Evolutionary conservation across 2,329 filamentous ascomycete species (phyloP), one percentile per base, ranked within the genome.

Genomic region (Chrysosporium keratinophilum): DNA sequence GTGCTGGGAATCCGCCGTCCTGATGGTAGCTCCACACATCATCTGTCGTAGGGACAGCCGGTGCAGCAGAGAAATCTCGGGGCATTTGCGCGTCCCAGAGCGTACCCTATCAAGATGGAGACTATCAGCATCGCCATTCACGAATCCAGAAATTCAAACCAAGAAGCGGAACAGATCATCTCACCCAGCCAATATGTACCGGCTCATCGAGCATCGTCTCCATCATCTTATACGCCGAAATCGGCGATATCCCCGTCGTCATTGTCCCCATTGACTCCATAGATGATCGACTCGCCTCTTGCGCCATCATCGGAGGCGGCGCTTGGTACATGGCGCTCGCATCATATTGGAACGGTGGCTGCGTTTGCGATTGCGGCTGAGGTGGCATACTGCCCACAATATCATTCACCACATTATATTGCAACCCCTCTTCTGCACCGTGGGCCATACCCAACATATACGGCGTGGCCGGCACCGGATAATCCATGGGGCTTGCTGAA

Each of bases 111-210:
- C n/a, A n/a, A n/a, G 7, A 28, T 4, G 23, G 3, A 28, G 23
- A 28, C 3, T 28, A 28, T 28, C 7, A 28, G 23, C 23, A 28
- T 28, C 23, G 7, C 23, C 23, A 28, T 28, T 28, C 23, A 28
- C 9, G 5, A 28, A 2, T 23, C 2, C 23, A 35, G n/a, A 47
- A 15, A 47, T 40, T 3, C n/a, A 17, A 11, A 11, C 35, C 5
- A 50, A 19, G 23, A 50, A 9, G 12, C 31, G 23, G 37, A 45
- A 9, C 42, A 43, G 5, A 42, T n/a, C n/a, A 19, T 39, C 46
- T 45, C 34, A 54, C 52, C 52, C 52, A 54, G 28, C 48, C 52
- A 40, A 40, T 10, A 14, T 50, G 15, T 12, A 44, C 15, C 42
- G 52, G 52, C 40, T 15, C 40, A 40, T 40, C 39, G 3, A 44